These are phyloP conservation scores for Hanseniaspora pseudoguilliermondii DNA, from an alignment of 805 yeast species.

Conservation along the genomic window DNA sequence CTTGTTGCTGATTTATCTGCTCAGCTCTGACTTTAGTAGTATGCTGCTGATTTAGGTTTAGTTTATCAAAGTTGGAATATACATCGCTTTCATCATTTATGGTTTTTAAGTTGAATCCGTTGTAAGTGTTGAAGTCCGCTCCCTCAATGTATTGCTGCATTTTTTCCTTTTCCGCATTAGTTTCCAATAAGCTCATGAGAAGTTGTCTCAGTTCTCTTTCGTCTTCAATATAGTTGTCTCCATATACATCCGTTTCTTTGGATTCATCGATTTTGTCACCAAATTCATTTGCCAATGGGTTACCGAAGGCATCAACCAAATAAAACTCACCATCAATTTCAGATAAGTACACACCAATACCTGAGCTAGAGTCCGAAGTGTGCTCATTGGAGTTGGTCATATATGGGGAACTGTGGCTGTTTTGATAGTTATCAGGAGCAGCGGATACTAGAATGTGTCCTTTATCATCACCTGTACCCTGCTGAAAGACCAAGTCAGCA, in stretches of 20 bases:
- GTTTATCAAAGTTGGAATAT: not conserved
- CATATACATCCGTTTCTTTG: slow-evolving; percentile 8
- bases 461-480: slow-evolving; percentile 4
- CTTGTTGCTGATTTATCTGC: not conserved
- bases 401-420: not conserved
- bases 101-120: not conserved
- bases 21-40: slow-evolving; percentile 4
- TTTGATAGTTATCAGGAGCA: not conserved
- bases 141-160: not conserved
- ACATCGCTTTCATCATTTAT: not conserved
- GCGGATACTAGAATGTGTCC: slow-evolving; percentile 11
- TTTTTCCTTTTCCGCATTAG: slow-evolving; percentile 11
- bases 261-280: slow-evolving; percentile 9
- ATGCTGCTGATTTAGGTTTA: slow-evolving; percentile 10
- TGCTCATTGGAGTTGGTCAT: not conserved
- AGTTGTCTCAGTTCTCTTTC: slow-evolving; percentile 6
- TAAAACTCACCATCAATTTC: slow-evolving; percentile 13
- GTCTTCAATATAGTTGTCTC: slow-evolving; percentile 1
- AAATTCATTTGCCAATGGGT: slow-evolving; percentile 16
- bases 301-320: slow-evolving; percentile 15
- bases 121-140: not conserved
- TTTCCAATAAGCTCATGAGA: not conserved
- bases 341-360: slow-evolving; percentile 11
- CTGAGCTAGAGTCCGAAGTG: not conserved
- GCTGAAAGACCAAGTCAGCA: slow-evolving; percentile 1